phyloP scores from a whole-genome alignment of 1,284 basidiomycete genomes.

The Phellopilus nigrolimitatus region DNA sequence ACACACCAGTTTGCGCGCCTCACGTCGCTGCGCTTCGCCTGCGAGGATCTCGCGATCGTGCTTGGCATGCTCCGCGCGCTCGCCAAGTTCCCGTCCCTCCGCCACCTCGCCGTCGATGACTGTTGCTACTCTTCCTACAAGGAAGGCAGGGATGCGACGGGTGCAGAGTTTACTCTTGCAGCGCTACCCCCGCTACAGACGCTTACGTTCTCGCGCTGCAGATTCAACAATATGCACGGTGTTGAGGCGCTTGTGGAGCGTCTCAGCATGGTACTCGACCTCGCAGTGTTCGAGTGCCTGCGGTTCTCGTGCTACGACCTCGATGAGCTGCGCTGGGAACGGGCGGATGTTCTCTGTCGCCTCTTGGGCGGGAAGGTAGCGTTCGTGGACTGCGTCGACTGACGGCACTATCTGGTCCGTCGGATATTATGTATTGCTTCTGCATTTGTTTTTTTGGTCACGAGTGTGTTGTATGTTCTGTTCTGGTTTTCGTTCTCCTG shows the following conservation, averaged over 20 bases:
- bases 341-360: neutral
- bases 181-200: conserved; percentile 2
- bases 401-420: too few species aligned
- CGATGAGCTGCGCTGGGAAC: conserved; percentile 5
- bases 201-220: conserved; percentile 6
- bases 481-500: too few species aligned
- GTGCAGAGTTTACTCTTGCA: neutral
- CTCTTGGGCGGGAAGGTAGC: conserved; percentile 4
- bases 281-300: conserved; percentile 6
- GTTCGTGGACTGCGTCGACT: conserved; percentile 4
- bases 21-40: conserved; percentile 7
- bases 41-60: conserved; percentile 9
- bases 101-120: conserved; percentile 8
- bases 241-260: conserved; percentile 7
- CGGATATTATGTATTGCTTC: too few species aligned
- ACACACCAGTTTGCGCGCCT: conserved; percentile 8
- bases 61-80: neutral
- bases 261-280: neutral
- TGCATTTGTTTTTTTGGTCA: too few species aligned
- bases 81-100: conserved; percentile 7
- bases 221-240: conserved; percentile 11
- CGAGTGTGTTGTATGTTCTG: too few species aligned
- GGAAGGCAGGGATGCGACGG: too few species aligned
- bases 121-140: conserved; percentile 13
- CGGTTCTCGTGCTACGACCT: conserved; percentile 6